Percentiles rank a stretch among this genome's conserved stretches.
phyloP scores from a whole-genome alignment of 495 filamentous ascomycete genomes.

The Friedmanniomyces simplex region DNA sequence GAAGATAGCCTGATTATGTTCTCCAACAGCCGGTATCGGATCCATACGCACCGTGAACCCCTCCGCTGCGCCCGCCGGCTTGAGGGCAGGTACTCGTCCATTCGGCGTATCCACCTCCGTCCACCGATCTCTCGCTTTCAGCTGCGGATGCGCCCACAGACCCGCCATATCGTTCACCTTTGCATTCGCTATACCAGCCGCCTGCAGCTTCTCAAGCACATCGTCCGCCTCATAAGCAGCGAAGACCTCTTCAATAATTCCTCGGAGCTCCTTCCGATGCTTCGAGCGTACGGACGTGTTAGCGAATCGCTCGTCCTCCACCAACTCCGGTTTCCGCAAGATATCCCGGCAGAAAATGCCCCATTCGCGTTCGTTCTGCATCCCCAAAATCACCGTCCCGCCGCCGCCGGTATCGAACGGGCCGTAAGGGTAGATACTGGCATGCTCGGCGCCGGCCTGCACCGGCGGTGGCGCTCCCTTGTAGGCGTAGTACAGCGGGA shows the following conservation, averaged over 20 bases:
- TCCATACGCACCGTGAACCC: slow-evolving; percentile 19
- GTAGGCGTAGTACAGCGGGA: slow-evolving; percentile 44
- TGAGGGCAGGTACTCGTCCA: slow-evolving; percentile 34
- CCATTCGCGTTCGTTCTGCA: slow-evolving; percentile 47
- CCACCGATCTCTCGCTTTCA: slow-evolving; percentile 37
- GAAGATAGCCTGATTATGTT: slow-evolving; percentile 18
- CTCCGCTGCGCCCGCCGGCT: slow-evolving; percentile 33
- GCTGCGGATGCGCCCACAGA: slow-evolving; percentile 41
- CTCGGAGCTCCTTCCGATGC: slow-evolving; percentile 17
- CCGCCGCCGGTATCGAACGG: slow-evolving; percentile 40
- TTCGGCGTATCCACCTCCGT: slow-evolving; percentile 36
- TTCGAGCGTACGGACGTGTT: slow-evolving; percentile 15
- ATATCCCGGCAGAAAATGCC: slow-evolving; percentile 37
- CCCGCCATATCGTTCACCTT: slow-evolving; percentile 43
- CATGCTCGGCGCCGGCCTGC: slow-evolving; percentile 40
- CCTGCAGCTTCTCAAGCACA: slow-evolving; percentile 13
- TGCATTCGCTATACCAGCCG: slow-evolving; percentile 37
- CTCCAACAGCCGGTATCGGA: slow-evolving; percentile 18
- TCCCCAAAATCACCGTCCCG: slow-evolving; percentile 42
- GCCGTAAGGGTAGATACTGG: slow-evolving; percentile 44
- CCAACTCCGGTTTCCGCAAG: slow-evolving; percentile 21
- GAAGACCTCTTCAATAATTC: slow-evolving; percentile 22
- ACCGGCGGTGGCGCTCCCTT: slow-evolving; percentile 32
- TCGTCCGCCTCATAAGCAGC: slow-evolving; percentile 6
- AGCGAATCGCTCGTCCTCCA: slow-evolving; percentile 14